Evolutionary conservation across 306 rosid species (phyloP).

Genomic region (Prunus mira): DNA sequence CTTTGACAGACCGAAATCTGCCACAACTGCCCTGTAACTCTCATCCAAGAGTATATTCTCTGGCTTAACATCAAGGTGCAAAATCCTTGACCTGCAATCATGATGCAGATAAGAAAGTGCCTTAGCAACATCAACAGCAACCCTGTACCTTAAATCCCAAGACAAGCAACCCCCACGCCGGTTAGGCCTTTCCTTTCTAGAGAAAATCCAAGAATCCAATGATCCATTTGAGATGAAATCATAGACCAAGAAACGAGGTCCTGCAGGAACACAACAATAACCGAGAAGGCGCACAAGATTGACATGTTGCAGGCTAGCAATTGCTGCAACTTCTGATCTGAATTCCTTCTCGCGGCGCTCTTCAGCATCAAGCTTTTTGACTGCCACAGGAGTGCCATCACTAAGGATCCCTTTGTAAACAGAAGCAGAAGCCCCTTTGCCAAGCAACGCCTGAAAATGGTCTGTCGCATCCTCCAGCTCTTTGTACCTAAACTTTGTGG

Average conservation of each 20-base stretch:
- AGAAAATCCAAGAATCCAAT: slow-evolving; percentile 79
- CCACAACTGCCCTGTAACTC: slow-evolving; percentile 50
- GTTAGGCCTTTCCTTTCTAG: slow-evolving; percentile 11
- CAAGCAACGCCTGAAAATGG: slow-evolving; percentile 51
- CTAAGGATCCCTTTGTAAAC: slow-evolving; percentile 79
- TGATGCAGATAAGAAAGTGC: slow-evolving; percentile 78
- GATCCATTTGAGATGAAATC: slow-evolving; percentile 77
- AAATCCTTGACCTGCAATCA: slow-evolving; percentile 70
- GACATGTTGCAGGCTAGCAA: slow-evolving; percentile 80
- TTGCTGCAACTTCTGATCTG: slow-evolving; percentile 86
- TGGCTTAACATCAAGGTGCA: slow-evolving; percentile 91
- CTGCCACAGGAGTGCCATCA: slow-evolving; percentile 81
- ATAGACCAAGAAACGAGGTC: slow-evolving; percentile 69
- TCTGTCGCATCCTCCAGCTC: slow-evolving; percentile 90
- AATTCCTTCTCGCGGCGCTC: slow-evolving; percentile 72
- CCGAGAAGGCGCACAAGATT: slow-evolving; percentile 76
- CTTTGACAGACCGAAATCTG: slow-evolving; percentile 83
- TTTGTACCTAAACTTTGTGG: slow-evolving; percentile 61
- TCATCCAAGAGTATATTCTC: slow-evolving; percentile 85
- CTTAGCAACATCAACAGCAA: slow-evolving; percentile 74
- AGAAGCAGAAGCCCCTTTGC: slow-evolving; percentile 69
- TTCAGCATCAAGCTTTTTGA: slow-evolving; percentile 59
- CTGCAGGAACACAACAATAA: slow-evolving; percentile 49
- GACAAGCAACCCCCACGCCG: slow-evolving; percentile 56
- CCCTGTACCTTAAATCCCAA: slow-evolving; percentile 62